A percentile compares a stretch with the other conserved stretches of the same genome.
phyloP scores from a whole-genome alignment of 352 stramenopile genomes.

The Globisporangium paroecandrum region DNA sequence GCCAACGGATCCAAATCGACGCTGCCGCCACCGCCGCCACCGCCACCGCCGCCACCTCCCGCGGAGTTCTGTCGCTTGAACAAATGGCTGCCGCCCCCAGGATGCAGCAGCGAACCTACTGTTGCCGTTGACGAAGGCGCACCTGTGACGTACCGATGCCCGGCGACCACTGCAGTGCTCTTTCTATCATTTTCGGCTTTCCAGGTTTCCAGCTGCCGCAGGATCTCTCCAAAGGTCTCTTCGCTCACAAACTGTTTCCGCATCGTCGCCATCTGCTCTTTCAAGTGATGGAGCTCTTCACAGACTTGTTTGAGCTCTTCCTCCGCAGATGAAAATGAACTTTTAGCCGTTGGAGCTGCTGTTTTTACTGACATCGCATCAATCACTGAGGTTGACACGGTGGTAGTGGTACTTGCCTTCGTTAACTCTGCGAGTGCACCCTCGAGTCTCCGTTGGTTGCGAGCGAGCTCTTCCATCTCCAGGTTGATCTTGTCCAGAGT shows the following conservation, averaged over 20 bases:
- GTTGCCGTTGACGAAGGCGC: slow-evolving; percentile 12
- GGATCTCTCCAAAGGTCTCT: slow-evolving; percentile 32
- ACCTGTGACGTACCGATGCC: slow-evolving; percentile 27
- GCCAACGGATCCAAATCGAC: slow-evolving; percentile 10
- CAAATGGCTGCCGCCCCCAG: background rate
- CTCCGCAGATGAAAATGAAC: background rate
- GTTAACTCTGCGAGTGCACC: slow-evolving; percentile 21
- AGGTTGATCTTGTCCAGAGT: slow-evolving; percentile 15
- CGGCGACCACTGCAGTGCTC: slow-evolving; percentile 23
- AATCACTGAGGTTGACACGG: no score
- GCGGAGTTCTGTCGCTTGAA: slow-evolving; percentile 28
- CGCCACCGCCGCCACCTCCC: background rate
- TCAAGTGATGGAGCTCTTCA: slow-evolving; percentile 39
- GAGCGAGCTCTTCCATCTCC: slow-evolving; percentile 40
- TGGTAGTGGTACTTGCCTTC: background rate
- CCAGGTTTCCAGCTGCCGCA: slow-evolving; percentile 37
- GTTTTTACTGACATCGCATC: background rate
- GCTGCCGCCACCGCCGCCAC: background rate
- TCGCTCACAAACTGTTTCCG: slow-evolving; percentile 51
- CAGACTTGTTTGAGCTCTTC: slow-evolving; percentile 17
- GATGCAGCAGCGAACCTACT: slow-evolving; percentile 16
- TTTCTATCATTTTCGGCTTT: slow-evolving; percentile 27
- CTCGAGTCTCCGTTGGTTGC: slow-evolving; percentile 42
- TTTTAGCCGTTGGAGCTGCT: background rate
- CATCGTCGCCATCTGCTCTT: slow-evolving; percentile 35